Percentiles rank a stretch among this genome's conserved stretches.
Evolutionary conservation across 2,329 filamentous ascomycete genomes (phyloP).

Genomic region (Aureobasidium sp.): DNA sequence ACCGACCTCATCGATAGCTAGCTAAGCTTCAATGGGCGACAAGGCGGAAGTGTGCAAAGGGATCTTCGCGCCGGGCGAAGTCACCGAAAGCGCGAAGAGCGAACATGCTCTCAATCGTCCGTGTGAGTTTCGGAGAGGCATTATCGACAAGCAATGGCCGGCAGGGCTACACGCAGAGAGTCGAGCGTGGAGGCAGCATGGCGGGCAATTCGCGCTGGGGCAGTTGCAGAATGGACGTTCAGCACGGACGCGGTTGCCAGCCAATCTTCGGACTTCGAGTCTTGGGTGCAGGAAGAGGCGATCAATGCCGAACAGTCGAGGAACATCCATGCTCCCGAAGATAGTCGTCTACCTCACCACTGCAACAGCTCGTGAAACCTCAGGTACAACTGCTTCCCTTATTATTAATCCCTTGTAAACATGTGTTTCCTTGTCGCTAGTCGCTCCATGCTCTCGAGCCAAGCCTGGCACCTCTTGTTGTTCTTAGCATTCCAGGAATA

Average conservation of each 20-base stretch:
- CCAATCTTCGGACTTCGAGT: conserved; percentile 6
- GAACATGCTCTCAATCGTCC: conserved; percentile 1
- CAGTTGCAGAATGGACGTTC: background rate
- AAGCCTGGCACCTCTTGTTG: background rate
- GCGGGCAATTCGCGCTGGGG: background rate
- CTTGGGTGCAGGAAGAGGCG: conserved; percentile 6
- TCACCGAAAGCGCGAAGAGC: conserved; percentile 6
- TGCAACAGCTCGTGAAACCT: conserved; percentile 3
- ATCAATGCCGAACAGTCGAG: background rate
- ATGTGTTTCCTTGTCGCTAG: background rate
- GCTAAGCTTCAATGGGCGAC: conserved; percentile 4
- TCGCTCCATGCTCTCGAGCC: background rate
- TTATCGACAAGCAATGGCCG: conserved; percentile 1
- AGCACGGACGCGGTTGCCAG: conserved; percentile 1
- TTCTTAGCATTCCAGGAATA: background rate
- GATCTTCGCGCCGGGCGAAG: conserved; percentile 4
- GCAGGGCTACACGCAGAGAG: background rate
- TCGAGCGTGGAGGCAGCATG: background rate
- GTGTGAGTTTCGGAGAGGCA: conserved; percentile 9
- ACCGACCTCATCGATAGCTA: background rate
- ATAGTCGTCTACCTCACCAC: conserved; percentile 11
- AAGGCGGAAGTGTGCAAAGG: conserved; percentile 4
- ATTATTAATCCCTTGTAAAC: background rate
- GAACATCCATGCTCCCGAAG: conserved; percentile 1
- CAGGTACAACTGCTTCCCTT: background rate